Base-by-base conservation (phyloP, 202 grass and related monocot species). In the Bolboschoenoplectus hybrid region DNA sequence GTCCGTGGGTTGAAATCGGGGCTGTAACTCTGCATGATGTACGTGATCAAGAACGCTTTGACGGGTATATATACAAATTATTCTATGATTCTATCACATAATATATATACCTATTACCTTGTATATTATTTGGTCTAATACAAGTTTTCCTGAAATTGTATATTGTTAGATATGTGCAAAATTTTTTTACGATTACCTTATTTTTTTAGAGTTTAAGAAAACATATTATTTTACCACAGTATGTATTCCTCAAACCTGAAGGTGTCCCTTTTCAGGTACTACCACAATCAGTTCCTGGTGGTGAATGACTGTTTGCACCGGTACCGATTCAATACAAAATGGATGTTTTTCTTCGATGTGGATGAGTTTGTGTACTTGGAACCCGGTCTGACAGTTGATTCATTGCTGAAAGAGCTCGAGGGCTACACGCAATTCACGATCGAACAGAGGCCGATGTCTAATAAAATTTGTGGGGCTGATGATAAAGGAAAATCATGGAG, bases 341-440 rank as follows among this genome's bases (percentile, higher is more conserved):
- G 88, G 88, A 90, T 90, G 57, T 87, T 90, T 63, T 87, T 90
- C 80, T 90, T 90, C 10, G 88, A 90, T 34, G 32, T 87, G 39
- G 88, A 90, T 17, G 88, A 90, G 40, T 90, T 90, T 67, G 74
- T 90, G 52, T 90, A 71, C 65, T 34, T 90, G 13, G 46, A 82
- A 51, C 80, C 88, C 4, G 75, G 75, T 53, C 26, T 67, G 3
- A 90, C 45, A 1, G 36, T 90, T 43, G 80, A 79, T 44, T 77
- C 69, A 0, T 41, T 87, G 49, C 39, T 90, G 8, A 76, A 67
- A 26, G 81, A 81, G 16, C 63, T 86, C 43, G 63, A 85, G 67
- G 20, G 85, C 17, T 90, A 80, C 85, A 34, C 85, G 1, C 88
- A 90, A 66, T 87, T 90, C 88, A 90, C 88, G 4, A 84, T 90